Evolutionary conservation across 495 filamentous ascomycete genomes (phyloP).

Genomic region (Tuber indicum): DNA sequence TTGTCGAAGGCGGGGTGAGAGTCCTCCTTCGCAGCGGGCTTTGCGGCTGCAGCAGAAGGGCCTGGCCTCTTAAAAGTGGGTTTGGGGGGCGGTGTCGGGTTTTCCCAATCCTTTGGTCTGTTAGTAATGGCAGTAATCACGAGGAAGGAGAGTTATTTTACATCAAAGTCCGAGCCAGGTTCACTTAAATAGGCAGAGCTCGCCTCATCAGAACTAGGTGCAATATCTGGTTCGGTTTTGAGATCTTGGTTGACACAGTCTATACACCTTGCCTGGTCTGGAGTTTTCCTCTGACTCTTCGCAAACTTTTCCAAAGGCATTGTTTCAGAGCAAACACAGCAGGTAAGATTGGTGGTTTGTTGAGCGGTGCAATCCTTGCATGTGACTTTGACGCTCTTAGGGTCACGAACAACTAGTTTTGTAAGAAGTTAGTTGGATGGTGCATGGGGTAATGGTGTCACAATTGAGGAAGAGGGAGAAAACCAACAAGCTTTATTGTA

Average conservation of each 20-base stretch:
- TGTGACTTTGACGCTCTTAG: constrained; percentile 26
- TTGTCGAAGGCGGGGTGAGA: not conserved
- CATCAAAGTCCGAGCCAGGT: constrained; percentile 13
- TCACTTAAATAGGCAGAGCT: constrained; percentile 9
- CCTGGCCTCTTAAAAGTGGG: not conserved
- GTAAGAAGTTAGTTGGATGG: not conserved
- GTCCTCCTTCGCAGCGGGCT: not conserved
- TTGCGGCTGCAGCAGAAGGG: not conserved
- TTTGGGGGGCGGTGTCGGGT: not conserved
- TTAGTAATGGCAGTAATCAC: constrained; percentile 8
- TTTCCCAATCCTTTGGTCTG: not conserved
- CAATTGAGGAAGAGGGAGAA: not conserved
- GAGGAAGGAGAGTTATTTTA: not conserved
- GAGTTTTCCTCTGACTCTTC: constrained; percentile 49
- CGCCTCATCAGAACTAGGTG: constrained; percentile 11
- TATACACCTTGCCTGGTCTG: constrained; percentile 51
- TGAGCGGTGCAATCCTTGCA: constrained; percentile 42
- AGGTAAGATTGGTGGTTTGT: constrained; percentile 42
- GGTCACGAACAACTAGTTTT: constrained; percentile 15
- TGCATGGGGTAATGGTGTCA: not conserved
- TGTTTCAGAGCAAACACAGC: constrained; percentile 45
- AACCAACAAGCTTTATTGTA: constrained; percentile 27
- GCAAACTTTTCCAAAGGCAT: constrained; percentile 50
- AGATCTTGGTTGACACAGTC: constrained; percentile 47
- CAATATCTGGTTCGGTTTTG: constrained; percentile 26